Conservation (phyloP, 202 grass and related monocot genomes). For the Digitaria exilis region DNA sequence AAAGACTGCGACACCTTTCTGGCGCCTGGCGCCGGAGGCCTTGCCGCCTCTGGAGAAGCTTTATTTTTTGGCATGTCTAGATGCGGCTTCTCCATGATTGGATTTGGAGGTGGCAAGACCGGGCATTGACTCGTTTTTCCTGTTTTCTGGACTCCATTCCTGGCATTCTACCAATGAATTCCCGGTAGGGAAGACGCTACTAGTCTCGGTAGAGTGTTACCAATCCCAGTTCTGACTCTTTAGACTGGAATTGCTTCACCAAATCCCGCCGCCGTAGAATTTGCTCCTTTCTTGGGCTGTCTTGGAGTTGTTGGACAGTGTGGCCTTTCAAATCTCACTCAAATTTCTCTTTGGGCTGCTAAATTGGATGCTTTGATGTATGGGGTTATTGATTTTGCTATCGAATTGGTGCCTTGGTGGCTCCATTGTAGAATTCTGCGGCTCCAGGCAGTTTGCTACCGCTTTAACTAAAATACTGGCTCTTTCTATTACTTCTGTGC, state of each 20-base stretch:
- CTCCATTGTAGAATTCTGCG: background rate
- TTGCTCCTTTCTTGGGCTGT: background rate
- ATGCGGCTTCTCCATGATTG: background rate
- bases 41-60: background rate
- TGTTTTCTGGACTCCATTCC: background rate
- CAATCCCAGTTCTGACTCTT: background rate
- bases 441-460: background rate
- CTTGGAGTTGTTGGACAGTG: background rate
- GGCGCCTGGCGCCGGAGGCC: background rate
- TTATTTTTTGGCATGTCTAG: background rate
- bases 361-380: background rate
- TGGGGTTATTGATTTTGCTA: background rate
- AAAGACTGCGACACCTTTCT: background rate
- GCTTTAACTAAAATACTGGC: background rate
- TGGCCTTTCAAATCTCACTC: conserved; percentile 8
- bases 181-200: background rate
- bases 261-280: background rate
- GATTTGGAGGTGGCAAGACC: background rate
- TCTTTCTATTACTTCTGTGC: conserved; percentile 13
- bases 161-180: conserved; percentile 7
- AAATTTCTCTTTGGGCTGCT: background rate
- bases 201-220: background rate
- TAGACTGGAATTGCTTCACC: background rate
- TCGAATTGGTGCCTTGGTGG: background rate
- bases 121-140: background rate